Base-by-base conservation (phyloP, 495 filamentous ascomycete species). In the Podospora pseudoanserina region DNA sequence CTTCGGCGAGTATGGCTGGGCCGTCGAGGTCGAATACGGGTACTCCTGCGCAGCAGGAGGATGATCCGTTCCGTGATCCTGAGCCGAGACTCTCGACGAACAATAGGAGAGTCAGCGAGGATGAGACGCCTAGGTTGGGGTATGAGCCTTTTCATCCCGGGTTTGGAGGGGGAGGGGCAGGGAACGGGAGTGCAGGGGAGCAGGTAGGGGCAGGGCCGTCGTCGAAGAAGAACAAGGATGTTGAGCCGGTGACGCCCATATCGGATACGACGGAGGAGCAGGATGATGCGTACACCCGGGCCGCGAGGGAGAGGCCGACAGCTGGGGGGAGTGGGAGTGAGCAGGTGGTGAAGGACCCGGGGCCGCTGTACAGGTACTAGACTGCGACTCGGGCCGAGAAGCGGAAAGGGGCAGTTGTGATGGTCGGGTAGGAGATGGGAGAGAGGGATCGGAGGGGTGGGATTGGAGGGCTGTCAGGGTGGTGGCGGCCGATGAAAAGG, bases 61-160 rank as follows among this genome's bases (percentile, higher is more conserved):
- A 82, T n/a, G 76, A 87, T 66, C 82, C 80, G 11, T 82, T 86
- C 69, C 77, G 79, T 13, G 82, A 85, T 60, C 82, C 81, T 11
- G 72, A 75, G 9, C 70, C 70, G 1, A 76, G 77, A 26, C 58
- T 54, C 11, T 57, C 74, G n/a, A 70, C 71, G 16, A 74, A 49
- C 70, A 54, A 49, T 71, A 54, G 60, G 70, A 70, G 28, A 69
- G 66, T 18, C 68, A 66, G 3, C 71, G 72, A 73, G 30, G 59
- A 64, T 54, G 67, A 66, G 11, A 58, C 64, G 0, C 70, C 64
- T 5, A 73, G 77, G 5, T 70, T 82, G 7, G 72, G 73, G 16
- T 82, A 78, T 65, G 84, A 86, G 69, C 84, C 84, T 7, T 86
- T 79, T 67, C 83, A 86, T 69, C 84, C 84, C 4, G 84, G 84